phyloP scores from a whole-genome alignment of 148 eudicot species.

The Cornus kousa region DNA sequence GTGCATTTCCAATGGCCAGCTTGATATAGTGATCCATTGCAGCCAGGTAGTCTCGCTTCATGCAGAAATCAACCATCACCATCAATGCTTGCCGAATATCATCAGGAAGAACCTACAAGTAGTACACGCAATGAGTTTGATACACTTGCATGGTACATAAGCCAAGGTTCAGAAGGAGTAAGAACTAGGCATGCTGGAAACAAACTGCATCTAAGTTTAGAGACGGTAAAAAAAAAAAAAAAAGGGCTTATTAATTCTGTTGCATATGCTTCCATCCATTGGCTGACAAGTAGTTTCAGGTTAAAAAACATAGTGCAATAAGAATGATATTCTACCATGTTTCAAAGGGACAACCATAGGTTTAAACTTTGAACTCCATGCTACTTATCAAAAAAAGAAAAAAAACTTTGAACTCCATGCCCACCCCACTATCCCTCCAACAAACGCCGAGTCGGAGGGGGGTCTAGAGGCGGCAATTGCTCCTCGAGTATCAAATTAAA shows the following conservation, averaged over 20 bases:
- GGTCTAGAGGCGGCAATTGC: not conserved
- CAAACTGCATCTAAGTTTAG: not conserved
- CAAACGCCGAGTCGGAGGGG: not conserved
- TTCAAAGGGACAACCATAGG: not conserved
- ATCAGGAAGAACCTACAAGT: slow-evolving; percentile 64
- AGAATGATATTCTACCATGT: not conserved
- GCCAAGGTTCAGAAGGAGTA: not conserved
- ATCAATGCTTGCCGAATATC: slow-evolving; percentile 75
- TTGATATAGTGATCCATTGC: slow-evolving; percentile 95
- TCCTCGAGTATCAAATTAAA: too few species aligned
- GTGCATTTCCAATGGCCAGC: slow-evolving; percentile 95
- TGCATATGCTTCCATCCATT: not conserved
- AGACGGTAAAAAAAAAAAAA: not conserved
- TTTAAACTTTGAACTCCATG: not conserved
- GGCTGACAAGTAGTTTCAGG: not conserved
- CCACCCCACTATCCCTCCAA: not conserved
- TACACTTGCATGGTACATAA: not conserved
- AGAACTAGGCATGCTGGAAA: not conserved
- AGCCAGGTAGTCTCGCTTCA: slow-evolving; percentile 82
- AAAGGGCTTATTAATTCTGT: not conserved
- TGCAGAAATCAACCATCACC: slow-evolving; percentile 71
- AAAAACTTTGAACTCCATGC: not conserved
- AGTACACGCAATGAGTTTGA: not conserved
- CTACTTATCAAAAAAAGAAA: too few species aligned
- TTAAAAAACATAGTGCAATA: not conserved